Conservation (phyloP, 2,329 filamentous ascomycete species). For the Juglanconis sp. region DNA sequence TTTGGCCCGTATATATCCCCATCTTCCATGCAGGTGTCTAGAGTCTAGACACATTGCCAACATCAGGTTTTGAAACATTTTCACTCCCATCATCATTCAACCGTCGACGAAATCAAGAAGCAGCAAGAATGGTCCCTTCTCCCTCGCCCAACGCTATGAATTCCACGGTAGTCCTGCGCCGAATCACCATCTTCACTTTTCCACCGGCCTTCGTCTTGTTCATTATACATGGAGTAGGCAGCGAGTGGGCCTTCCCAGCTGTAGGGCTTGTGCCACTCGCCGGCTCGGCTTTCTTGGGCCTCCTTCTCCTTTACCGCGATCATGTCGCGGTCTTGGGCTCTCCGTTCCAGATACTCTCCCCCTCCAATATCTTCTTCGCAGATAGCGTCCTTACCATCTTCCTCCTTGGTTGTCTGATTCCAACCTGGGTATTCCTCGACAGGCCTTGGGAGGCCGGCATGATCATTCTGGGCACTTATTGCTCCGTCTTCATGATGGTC, state of each 20-base stretch:
- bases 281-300: constrained; percentile 16
- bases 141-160: background rate
- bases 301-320: constrained; percentile 19
- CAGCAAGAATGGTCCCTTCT: background rate
- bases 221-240: constrained; percentile 10
- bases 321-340: constrained; percentile 20
- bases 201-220: constrained; percentile 5
- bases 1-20: too few relatives aligned
- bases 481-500: constrained; percentile 21
- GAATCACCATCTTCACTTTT: constrained; percentile 25
- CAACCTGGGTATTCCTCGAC: constrained; percentile 16
- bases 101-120: background rate
- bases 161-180: constrained; percentile 9
- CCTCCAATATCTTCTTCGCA: constrained; percentile 18
- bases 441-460: background rate
- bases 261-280: constrained; percentile 19
- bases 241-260: constrained; percentile 16
- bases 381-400: constrained; percentile 14
- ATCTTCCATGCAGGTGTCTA: too few relatives aligned
- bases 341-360: constrained; percentile 16
- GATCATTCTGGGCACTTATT: constrained; percentile 20
- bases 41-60: too few relatives aligned
- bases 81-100: too few relatives aligned
- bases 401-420: constrained; percentile 17
- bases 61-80: too few relatives aligned